phyloP scores from a whole-genome alignment of 116 monocot species.

The Posidonia oceanica region DNA sequence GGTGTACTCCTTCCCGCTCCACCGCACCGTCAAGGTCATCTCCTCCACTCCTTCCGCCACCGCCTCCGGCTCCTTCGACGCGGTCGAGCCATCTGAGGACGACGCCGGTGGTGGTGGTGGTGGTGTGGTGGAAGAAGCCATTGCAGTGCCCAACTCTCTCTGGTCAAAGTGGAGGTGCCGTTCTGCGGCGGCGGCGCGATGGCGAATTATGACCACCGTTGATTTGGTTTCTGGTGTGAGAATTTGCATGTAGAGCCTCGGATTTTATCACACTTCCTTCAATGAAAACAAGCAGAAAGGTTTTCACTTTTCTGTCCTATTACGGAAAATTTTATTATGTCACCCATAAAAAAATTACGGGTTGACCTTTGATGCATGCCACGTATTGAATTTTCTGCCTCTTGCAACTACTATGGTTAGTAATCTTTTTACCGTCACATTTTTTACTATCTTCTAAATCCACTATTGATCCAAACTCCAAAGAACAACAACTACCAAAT shows the following conservation, averaged over 20 bases:
- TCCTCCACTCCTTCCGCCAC: conserved; percentile 50
- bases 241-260: conserved; percentile 3
- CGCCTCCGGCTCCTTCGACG: neutral
- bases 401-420: too few relatives aligned
- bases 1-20: conserved; percentile 75
- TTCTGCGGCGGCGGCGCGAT: neutral
- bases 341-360: too few relatives aligned
- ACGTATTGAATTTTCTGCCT: too few relatives aligned
- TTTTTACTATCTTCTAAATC: too few relatives aligned
- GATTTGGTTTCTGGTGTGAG: neutral
- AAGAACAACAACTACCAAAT: too few relatives aligned
- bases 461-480: too few relatives aligned
- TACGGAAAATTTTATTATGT: too few relatives aligned
- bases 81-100: neutral
- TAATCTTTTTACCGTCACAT: too few relatives aligned
- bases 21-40: conserved; percentile 73
- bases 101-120: neutral
- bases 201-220: neutral
- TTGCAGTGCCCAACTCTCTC: neutral
- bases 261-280: too few relatives aligned
- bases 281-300: too few relatives aligned
- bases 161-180: neutral
- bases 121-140: neutral
- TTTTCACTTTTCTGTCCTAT: too few relatives aligned
- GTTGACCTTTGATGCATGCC: too few relatives aligned